phyloP scores from a whole-genome alignment of 225 moss, liverwort and hornwort genomes.

The Asterella californica region DNA sequence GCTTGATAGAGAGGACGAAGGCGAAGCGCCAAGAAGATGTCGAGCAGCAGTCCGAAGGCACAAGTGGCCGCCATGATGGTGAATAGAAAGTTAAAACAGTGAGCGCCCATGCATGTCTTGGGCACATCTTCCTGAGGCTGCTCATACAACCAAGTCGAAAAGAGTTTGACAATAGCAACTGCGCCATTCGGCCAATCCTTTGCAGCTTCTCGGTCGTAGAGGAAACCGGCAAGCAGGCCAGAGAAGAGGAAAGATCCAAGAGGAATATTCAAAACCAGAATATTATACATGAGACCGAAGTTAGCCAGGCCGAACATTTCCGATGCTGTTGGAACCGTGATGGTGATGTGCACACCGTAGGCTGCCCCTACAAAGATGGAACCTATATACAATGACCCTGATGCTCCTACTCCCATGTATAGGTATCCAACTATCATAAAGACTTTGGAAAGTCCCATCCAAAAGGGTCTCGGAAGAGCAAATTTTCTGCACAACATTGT shows the following conservation, averaged over 20 bases:
- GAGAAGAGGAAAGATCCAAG: conserved; percentile 90
- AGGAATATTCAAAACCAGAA: conserved; percentile 77
- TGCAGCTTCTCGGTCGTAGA: conserved; percentile 68
- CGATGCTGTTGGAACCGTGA: conserved; percentile 74
- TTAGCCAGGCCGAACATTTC: conserved; percentile 81
- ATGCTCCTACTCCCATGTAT: conserved; percentile 56
- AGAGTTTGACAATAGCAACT: not conserved
- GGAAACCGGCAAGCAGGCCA: conserved; percentile 70
- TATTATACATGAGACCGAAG: conserved; percentile 78
- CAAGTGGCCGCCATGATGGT: conserved; percentile 33
- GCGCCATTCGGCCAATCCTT: conserved; percentile 1
- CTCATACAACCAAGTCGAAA: conserved; percentile 17
- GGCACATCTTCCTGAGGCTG: conserved; percentile 8
- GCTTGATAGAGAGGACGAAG: conserved; percentile 38
- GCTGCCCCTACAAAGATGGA: conserved; percentile 76
- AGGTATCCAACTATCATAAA: conserved; percentile 70
- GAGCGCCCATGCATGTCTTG: conserved; percentile 27
- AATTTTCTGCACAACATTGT: conserved; percentile 13
- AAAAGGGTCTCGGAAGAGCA: conserved; percentile 77
- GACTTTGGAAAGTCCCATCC: conserved; percentile 71
- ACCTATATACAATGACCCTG: conserved; percentile 63
- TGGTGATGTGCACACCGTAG: conserved; percentile 78
- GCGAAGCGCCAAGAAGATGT: conserved; percentile 38
- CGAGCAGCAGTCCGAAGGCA: conserved; percentile 33
- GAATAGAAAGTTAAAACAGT: conserved; percentile 34